phyloP scores from a whole-genome alignment of 306 rosid genomes.

The Rosa persica region DNA sequence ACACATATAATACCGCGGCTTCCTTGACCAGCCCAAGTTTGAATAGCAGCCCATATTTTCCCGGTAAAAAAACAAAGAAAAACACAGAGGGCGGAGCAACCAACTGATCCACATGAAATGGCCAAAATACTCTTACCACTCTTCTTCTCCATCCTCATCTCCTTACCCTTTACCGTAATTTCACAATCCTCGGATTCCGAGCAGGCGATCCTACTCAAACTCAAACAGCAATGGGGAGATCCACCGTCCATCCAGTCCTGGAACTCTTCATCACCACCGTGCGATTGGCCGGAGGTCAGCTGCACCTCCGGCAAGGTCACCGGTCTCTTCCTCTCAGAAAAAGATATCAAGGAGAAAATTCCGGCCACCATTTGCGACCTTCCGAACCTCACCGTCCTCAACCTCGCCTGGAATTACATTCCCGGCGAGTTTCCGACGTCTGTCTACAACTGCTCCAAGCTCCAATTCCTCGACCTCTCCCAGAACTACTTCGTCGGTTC shows the following conservation, averaged over 20 bases:
- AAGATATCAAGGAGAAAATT: conserved; percentile 37
- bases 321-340: conserved; percentile 35
- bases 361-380: conserved; percentile 60
- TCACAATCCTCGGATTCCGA: conserved; percentile 46
- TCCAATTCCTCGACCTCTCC: conserved; percentile 59
- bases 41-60: conserved; percentile 35
- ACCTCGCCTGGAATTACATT: conserved; percentile 57
- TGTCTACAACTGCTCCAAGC: conserved; percentile 68
- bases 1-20: conserved; percentile 4
- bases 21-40: conserved; percentile 18
- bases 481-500: conserved; percentile 53
- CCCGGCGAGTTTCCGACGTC: conserved; percentile 60
- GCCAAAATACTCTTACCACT: conserved; percentile 20
- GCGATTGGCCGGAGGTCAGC: conserved; percentile 61
- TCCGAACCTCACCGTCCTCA: conserved; percentile 41
- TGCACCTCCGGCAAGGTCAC: conserved; percentile 49
- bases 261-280: conserved; percentile 65
- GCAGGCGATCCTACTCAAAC: conserved; percentile 38
- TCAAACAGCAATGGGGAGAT: conserved; percentile 54
- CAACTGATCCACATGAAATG: conserved; percentile 27
- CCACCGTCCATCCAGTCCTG: conserved; percentile 62
- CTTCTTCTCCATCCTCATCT: conserved; percentile 29
- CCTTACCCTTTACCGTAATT: conserved; percentile 39
- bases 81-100: neutral
- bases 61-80: conserved; percentile 49